Evolutionary conservation across 2,329 filamentous ascomycete species (phyloP).

Genomic region (Aspergillus sp.): DNA sequence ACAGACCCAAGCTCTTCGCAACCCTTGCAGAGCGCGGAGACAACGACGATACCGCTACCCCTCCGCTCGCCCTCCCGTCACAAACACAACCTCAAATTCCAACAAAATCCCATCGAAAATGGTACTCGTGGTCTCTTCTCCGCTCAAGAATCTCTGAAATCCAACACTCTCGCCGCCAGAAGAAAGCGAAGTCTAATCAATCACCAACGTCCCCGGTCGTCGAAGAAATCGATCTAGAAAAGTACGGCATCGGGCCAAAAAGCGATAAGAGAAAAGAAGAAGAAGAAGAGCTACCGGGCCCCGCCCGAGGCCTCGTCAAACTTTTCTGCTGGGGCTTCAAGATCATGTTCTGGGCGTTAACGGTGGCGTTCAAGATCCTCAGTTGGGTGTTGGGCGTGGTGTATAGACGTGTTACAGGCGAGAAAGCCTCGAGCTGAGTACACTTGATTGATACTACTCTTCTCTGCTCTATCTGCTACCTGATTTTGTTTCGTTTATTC

Average conservation of each 20-base stretch:
- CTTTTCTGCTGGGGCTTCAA: slow-evolving; percentile 40
- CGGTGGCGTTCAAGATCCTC: slow-evolving; percentile 39
- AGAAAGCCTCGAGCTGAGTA: slow-evolving; percentile 30
- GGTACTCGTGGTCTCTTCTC: slow-evolving; percentile 20
- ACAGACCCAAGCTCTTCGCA: slow-evolving; percentile 27
- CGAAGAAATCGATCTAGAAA: slow-evolving; percentile 48
- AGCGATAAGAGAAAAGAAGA: slow-evolving; percentile 25
- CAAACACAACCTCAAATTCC: slow-evolving; percentile 6
- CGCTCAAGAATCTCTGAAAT: neutral
- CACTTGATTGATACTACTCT: neutral
- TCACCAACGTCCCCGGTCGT: slow-evolving; percentile 28
- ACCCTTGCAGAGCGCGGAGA: slow-evolving; percentile 45
- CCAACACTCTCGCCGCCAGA: slow-evolving; percentile 9
- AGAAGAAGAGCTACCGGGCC: slow-evolving; percentile 41
- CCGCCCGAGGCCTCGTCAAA: slow-evolving; percentile 35
- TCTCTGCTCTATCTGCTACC: neutral
- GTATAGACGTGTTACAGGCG: slow-evolving; percentile 42
- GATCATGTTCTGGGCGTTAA: slow-evolving; percentile 38
- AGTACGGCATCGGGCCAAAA: slow-evolving; percentile 39
- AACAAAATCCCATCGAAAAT: slow-evolving; percentile 7
- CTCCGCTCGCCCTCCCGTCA: slow-evolving; percentile 12
- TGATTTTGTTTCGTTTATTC: neutral
- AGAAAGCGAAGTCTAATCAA: slow-evolving; percentile 24
- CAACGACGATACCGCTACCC: slow-evolving; percentile 28
- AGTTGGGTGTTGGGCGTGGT: slow-evolving; percentile 42